Percentiles rank a stretch among this genome's conserved stretches.
These are phyloP conservation scores for Lachancea nothofagi DNA, from an alignment of 805 yeast species.

Conservation along the genomic window DNA sequence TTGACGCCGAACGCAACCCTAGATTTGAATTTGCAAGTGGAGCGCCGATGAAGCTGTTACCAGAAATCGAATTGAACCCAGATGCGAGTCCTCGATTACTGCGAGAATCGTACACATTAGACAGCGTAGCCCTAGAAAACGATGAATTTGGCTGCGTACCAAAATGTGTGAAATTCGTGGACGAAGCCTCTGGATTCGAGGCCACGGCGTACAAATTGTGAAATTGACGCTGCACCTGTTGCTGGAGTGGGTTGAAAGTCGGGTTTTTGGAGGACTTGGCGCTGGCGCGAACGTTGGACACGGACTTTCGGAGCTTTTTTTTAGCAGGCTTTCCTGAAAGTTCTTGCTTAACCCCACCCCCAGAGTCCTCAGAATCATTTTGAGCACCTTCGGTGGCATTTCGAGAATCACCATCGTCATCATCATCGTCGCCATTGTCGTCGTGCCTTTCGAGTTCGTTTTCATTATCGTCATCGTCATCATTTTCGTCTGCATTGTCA, in stretches of 20 bases:
- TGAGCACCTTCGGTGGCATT: neutral
- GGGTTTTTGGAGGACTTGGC: constrained; percentile 8
- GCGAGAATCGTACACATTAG: neutral
- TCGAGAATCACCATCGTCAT: constrained; percentile 6
- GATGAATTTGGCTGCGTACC: constrained; percentile 2
- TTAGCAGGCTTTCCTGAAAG: neutral
- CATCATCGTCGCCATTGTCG: constrained; percentile 13
- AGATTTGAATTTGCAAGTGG: neutral
- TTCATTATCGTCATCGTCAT: constrained; percentile 6
- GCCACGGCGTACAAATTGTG: constrained; percentile 19
- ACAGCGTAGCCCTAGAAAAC: constrained; percentile 3
- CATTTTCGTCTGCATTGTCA: constrained; percentile 4
- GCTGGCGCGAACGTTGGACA: neutral
- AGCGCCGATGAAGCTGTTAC: neutral
- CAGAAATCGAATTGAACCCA: neutral
- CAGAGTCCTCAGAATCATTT: neutral
- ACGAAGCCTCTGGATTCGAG: constrained; percentile 3
- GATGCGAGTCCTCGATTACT: neutral
- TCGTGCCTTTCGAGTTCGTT: constrained; percentile 6
- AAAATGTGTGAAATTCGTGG: neutral
- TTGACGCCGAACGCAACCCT: constrained; percentile 2
- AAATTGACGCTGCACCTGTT: constrained; percentile 26
- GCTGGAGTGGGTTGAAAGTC: constrained; percentile 23
- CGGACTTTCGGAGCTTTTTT: neutral
- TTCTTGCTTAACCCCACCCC: neutral